These are phyloP conservation scores for Alternaria sp. DNA, from an alignment of 2,329 filamentous ascomycete genomes.

Conservation along the genomic window DNA sequence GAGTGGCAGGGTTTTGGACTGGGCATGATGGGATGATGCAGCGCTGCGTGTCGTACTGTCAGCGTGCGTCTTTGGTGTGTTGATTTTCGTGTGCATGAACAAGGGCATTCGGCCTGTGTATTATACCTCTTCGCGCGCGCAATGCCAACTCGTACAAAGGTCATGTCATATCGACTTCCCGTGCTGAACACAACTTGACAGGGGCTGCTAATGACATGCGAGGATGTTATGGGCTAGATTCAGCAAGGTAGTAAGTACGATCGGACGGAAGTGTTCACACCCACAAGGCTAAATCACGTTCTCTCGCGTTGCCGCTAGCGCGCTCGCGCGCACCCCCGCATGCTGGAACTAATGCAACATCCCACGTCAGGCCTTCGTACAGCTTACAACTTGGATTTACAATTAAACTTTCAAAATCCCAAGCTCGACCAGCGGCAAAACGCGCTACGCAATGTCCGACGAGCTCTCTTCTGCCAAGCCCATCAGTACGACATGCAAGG, in stretches of 20 bases:
- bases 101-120: slow-evolving; percentile 30
- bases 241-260: not conserved
- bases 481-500: not conserved
- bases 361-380: slow-evolving; percentile 2
- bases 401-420: not conserved
- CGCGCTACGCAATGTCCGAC: slow-evolving; percentile 19
- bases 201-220: not conserved
- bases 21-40: slow-evolving; percentile 29
- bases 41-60: slow-evolving; percentile 17
- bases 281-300: slow-evolving; percentile 30
- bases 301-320: slow-evolving; percentile 34
- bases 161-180: not conserved
- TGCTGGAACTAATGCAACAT: slow-evolving; percentile 14
- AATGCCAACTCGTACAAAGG: slow-evolving; percentile 21
- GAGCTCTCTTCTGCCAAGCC: slow-evolving; percentile 7
- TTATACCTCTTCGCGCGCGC: slow-evolving; percentile 28
- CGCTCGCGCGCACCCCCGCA: slow-evolving; percentile 22
- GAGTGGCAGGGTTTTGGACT: slow-evolving; percentile 17
- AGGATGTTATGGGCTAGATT: not conserved
- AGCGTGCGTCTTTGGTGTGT: slow-evolving; percentile 25
- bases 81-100: slow-evolving; percentile 27
- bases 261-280: not conserved
- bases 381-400: not conserved
- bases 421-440: not conserved
- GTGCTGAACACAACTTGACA: not conserved